Percentiles rank a stretch among this genome's conserved stretches.
Evolutionary conservation across 2,329 filamentous ascomycete species (phyloP).

Genomic region (Apiospora marii): DNA sequence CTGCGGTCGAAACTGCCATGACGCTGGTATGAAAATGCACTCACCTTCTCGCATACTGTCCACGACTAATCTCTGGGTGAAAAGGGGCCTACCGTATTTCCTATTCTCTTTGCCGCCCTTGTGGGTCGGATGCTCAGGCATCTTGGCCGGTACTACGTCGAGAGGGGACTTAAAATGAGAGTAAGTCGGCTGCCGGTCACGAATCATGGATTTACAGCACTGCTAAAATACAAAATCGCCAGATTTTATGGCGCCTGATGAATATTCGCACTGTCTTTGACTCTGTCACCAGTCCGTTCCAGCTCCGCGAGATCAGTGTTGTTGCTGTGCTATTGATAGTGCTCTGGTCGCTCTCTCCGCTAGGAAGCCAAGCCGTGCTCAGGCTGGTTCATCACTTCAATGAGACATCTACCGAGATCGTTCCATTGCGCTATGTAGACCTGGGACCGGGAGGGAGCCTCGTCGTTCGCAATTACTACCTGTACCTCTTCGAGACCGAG

Average conservation of each 20-base stretch:
- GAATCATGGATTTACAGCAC: background rate
- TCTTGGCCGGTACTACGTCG: background rate
- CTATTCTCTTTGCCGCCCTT: background rate
- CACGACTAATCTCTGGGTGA: background rate
- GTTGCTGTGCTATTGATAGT: background rate
- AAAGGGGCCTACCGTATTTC: background rate
- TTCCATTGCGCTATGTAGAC: background rate
- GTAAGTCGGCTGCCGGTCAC: background rate
- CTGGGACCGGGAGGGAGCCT: background rate
- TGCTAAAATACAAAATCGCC: background rate
- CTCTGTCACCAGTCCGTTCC: background rate
- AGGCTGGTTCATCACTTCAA: background rate
- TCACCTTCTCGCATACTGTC: background rate
- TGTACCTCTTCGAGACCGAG: background rate
- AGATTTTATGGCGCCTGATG: background rate
- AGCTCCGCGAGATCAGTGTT: background rate
- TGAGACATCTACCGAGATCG: background rate
- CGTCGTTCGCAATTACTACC: background rate
- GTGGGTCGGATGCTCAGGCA: background rate
- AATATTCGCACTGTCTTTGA: background rate
- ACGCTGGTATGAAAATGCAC: background rate
- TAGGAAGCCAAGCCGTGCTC: background rate
- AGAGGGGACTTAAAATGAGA: background rate
- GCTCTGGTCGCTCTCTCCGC: background rate
- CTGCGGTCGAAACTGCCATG: conserved; percentile 4